Conservation (phyloP, 225 moss, liverwort and hornwort genomes). For the Thuidium tamariscinum region DNA sequence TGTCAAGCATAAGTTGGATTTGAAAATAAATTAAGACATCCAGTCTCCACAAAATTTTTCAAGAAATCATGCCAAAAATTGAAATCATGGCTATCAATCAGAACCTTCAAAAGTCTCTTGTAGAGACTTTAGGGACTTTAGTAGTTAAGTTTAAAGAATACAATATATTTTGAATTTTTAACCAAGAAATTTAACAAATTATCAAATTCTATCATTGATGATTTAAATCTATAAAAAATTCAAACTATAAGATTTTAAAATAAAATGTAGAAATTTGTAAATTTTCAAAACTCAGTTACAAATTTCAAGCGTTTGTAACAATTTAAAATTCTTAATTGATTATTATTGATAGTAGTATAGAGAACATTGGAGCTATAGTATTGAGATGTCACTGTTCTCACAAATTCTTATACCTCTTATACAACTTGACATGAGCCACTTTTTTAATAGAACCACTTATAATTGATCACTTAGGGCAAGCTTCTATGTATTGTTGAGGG, state of each 20-base stretch:
- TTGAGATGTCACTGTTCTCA: not conserved
- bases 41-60: too few species aligned
- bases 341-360: not conserved
- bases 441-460: too few species aligned
- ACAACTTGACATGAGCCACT: not conserved
- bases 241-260: not conserved
- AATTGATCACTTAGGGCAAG: too few species aligned
- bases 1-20: rapidly evolving
- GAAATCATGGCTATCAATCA: too few species aligned
- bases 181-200: too few species aligned
- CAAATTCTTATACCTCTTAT: not conserved
- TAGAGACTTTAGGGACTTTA: too few species aligned
- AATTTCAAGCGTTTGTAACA: too few species aligned
- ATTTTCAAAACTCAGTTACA: not conserved
- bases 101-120: too few species aligned
- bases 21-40: too few species aligned
- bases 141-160: not conserved
- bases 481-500: too few species aligned
- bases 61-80: too few species aligned
- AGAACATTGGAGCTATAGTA: not conserved
- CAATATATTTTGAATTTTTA: not conserved
- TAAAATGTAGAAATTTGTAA: not conserved
- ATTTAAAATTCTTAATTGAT: not conserved
- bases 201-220: not conserved
- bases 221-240: not conserved